Evolutionary conservation across 805 yeast genomes (phyloP), one percentile per base, ranked within the genome.

Genomic region (Hanseniaspora lindneri): DNA sequence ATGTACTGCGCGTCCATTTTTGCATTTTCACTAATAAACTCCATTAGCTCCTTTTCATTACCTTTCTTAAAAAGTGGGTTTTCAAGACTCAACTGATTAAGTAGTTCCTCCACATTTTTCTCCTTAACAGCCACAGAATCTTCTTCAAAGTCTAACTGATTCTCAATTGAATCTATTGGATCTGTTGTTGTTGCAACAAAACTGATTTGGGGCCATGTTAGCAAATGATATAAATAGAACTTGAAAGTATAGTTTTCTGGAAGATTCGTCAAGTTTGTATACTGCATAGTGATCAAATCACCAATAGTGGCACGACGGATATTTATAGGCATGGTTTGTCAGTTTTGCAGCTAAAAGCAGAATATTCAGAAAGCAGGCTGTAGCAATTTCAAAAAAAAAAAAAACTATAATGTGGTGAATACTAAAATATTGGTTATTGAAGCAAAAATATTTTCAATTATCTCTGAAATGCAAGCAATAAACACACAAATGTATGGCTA

Each of bases 191-290:
- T 81, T 16, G 98, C 98, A 32, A 92, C 97, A 68, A 80, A 92
- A 35, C 95, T 84, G 13, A 94, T 94, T 62, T 89, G 95, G 1
- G 98, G 98, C 98, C 98, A 92, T 32, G 96, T 80, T 44, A 89
- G 68, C 8, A 86, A 74, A 65, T 92, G 98, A 65, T 92, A 92
- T 73, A 92, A 75, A 66, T 92, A 92, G 66, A 87, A 92, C 64
- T 88, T 87, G 64, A 88, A 68, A 54, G 83, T 80, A 62, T 92
- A 92, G 67, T 92, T 92, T 63, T 92, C 98, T 5, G 98, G 98
- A 53, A 92, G 70, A 60, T 89, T 89, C 54, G 82, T 82, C 63
- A 88, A 68, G 62, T 88, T 88, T 53, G 95, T 92, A 70, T 86
- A 87, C 64, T 89, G 98, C 88, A 89, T 92, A 17, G 92, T 92